Conservation (phyloP, 192 early-diverging fungal genomes). For the Coemansia sp. region DNA sequence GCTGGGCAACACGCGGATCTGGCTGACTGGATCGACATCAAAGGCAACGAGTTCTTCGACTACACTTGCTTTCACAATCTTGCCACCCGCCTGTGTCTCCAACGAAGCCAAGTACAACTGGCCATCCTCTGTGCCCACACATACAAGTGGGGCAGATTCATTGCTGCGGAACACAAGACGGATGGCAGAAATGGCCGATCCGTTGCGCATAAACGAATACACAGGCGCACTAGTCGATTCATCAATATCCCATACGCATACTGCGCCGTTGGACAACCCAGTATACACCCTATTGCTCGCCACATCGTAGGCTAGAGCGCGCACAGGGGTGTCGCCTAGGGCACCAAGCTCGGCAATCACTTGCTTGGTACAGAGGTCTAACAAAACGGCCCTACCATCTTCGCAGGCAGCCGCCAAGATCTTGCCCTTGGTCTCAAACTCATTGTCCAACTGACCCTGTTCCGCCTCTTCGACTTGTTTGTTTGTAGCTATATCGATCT, state of each 20-base stretch:
- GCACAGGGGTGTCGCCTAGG: conserved; percentile 11
- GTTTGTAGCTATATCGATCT: conserved; percentile 8
- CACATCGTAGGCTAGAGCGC: conserved; percentile 31
- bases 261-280: conserved; percentile 28
- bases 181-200: conserved; percentile 23
- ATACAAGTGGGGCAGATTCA: conserved; percentile 8
- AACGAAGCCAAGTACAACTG: conserved; percentile 25
- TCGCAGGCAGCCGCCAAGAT: conserved; percentile 29
- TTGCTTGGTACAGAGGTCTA: conserved; percentile 13
- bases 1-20: conserved; percentile 17
- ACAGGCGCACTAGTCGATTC: neutral
- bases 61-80: conserved; percentile 2
- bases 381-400: conserved; percentile 26
- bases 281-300: conserved; percentile 4
- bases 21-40: conserved; percentile 44
- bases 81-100: neutral
- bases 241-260: conserved; percentile 17
- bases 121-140: conserved; percentile 41
- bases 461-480: neutral
- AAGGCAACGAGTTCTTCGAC: conserved; percentile 44
- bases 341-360: conserved; percentile 16
- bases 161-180: conserved; percentile 18
- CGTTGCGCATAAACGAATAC: conserved; percentile 25
- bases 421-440: conserved; percentile 28
- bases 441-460: neutral